Evolutionary conservation across 768 basidiomycete genomes (phyloP), one percentile per base, ranked within the genome.

Genomic region (Tephrocybe rancida): DNA sequence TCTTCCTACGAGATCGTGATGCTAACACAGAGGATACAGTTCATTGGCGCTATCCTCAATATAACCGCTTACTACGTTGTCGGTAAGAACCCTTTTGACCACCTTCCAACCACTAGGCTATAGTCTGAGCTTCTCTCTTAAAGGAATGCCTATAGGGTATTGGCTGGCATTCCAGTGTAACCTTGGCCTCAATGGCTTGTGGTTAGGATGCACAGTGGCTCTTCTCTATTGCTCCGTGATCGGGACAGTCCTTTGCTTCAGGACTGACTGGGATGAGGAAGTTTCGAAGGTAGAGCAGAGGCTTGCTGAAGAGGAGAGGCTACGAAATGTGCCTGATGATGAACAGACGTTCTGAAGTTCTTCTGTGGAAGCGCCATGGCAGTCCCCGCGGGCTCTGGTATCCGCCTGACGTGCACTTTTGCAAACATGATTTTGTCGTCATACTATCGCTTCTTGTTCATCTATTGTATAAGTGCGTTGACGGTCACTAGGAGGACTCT

Each of bases 61-160:
- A 13, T 29, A 19, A 52, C 50, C n/a, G 55, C 50, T 19, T 56
- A 56, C 41, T 56, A 56, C 29, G 39, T 48, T 19, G 35, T 56
- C 10, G 55, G 55, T 56, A 18, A 30, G 55, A 18, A 37, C 18
- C 25, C 14, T 29, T 18, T 29, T 42, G 16, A 24, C 21, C 19
- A 30, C 24, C 13, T 25, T 5, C 10, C 22, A 2, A 16, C 24
- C 6, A 22, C 19, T 13, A 19, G 3, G 39, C 39, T 19, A 3
- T 19, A 37, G n/a, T 9, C 30, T 34, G 34, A 47, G 10, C 14
- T 37, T 24, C 25, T 21, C 16, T 22, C 22, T 37, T 24, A 8
- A 43, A 75, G 83, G 86, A n/a, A 78, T 88, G n/a, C 86, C 86
- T 0, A 68, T 83, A 35, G 87, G 83, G 19, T 62, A 86, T 49